Base-by-base conservation (phyloP, 495 filamentous ascomycete genomes). In the Penicillium longicatenatum region DNA sequence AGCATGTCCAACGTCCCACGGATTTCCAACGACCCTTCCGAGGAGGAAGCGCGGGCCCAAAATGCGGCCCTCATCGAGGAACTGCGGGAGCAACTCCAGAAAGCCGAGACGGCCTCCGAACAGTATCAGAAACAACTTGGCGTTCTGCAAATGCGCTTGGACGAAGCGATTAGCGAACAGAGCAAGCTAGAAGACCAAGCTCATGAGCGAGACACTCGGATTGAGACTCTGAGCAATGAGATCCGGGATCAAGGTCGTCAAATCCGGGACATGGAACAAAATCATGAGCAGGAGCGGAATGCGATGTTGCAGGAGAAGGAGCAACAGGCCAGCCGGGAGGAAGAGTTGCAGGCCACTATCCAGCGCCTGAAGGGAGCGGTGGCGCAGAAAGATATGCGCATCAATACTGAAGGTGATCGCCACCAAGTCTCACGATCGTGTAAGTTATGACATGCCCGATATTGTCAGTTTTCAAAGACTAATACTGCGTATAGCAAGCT, bases 291-390 rank as follows among this genome's bases (percentile, higher is more conserved):
- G 45, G 94, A 98, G 74, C 85, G 93, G 42, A 90, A 85, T 69
- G 84, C 90, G 41, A 88, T 93, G 81, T 85, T 90, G 64, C 89
- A 89, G 72, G 93, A 97, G 73, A 92, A 92, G 78, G 90, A 96
- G 54, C 91, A 96, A 59, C 89, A 92, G 75, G 77, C 81, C 33
- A 86, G 86, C 60, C 80, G 86, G 42, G 91, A 96, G 66, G 92
- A 96, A 69, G 92, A 95, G 65, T 84, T 97, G 82, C 90, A 93
- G 70, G 78, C 83, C 26, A 88, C 90, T 37, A 91, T 97, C 66
- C 89, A 96, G 73, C 82, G 93, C 49, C 74, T 98, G 54, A 97
- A 96, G 79, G 93, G 97, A 59, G 86, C 83, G 12, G 75, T 96
- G 46, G 85, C 86, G 35, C 89, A 93, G 72, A 86, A 88, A 64